A percentile compares a stretch with the other conserved stretches of the same genome.
Evolutionary conservation across 2,329 filamentous ascomycete species (phyloP).

Genomic region (Neurospora sp.): DNA sequence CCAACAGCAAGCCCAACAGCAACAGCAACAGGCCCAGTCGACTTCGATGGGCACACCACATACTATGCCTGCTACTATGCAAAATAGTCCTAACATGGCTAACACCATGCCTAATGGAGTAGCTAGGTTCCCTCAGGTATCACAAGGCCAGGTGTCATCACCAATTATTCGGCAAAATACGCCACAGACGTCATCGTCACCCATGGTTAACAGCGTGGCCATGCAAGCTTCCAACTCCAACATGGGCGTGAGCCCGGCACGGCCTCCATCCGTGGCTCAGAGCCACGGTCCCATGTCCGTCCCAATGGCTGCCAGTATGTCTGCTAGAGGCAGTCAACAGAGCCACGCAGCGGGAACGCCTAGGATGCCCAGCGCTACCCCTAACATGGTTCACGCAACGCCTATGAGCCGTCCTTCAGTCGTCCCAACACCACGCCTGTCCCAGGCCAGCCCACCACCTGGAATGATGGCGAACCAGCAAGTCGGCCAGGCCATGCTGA

Average conservation of each 20-base stretch:
- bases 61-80: conserved; percentile 27
- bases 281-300: conserved; percentile 46
- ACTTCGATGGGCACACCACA: conserved; percentile 28
- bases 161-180: conserved; percentile 55
- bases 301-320: conserved; percentile 54
- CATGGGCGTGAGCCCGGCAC: conserved; percentile 58
- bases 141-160: conserved; percentile 58
- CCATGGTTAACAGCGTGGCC: conserved; percentile 49
- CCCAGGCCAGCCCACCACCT: conserved; percentile 52
- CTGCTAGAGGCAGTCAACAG: conserved; percentile 54
- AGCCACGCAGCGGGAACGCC: conserved; percentile 56
- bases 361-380: conserved; percentile 50
- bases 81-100: conserved; percentile 30
- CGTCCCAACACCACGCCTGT: conserved; percentile 50
- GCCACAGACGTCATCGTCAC: conserved; percentile 56
- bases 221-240: conserved; percentile 60
- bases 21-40: neutral
- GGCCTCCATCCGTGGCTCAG: conserved; percentile 57
- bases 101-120: conserved; percentile 31
- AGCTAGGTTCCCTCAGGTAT: conserved; percentile 44
- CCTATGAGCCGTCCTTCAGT: conserved; percentile 44
- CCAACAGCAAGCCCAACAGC: conserved; percentile 13
- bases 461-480: conserved; percentile 47
- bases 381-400: conserved; percentile 50
- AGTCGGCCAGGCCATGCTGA: conserved; percentile 43